phyloP scores from a whole-genome alignment of 257 asterid species.

The Henckelia pumila region DNA sequence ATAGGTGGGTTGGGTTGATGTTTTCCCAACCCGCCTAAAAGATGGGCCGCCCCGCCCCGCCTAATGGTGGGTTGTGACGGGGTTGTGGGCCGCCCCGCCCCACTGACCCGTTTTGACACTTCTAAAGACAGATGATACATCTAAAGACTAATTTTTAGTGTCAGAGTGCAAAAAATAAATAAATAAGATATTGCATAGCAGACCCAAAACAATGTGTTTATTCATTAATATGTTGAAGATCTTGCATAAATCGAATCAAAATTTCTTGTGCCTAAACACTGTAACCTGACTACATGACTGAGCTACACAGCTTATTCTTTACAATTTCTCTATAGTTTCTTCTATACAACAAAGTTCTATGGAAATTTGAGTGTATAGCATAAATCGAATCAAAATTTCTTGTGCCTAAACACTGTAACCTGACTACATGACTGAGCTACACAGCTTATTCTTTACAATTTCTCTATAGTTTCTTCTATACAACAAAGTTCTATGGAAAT shows the following conservation, averaged over 20 bases:
- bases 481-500: slow-evolving; percentile 38
- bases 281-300: slow-evolving; percentile 33
- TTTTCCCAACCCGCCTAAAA: too few species aligned
- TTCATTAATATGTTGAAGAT: background rate
- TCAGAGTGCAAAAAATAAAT: too few species aligned
- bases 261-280: slow-evolving; percentile 32
- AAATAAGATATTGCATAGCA: background rate
- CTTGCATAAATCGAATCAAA: slow-evolving; percentile 13
- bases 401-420: slow-evolving; percentile 34
- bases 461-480: slow-evolving; percentile 47
- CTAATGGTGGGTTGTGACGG: too few species aligned
- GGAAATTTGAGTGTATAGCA: slow-evolving; percentile 26
- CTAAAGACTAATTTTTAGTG: background rate
- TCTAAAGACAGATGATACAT: too few species aligned
- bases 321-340: slow-evolving; percentile 35
- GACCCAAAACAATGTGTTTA: background rate
- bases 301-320: slow-evolving; percentile 35
- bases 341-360: slow-evolving; percentile 50
- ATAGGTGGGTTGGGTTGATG: too few species aligned
- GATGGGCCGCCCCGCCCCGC: too few species aligned
- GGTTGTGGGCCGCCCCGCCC: too few species aligned
- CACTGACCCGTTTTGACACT: too few species aligned
- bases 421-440: slow-evolving; percentile 33
- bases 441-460: slow-evolving; percentile 33
- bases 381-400: slow-evolving; percentile 21